Conservation (phyloP, 1,139 yeast species). For the Candida albicans region DNA sequence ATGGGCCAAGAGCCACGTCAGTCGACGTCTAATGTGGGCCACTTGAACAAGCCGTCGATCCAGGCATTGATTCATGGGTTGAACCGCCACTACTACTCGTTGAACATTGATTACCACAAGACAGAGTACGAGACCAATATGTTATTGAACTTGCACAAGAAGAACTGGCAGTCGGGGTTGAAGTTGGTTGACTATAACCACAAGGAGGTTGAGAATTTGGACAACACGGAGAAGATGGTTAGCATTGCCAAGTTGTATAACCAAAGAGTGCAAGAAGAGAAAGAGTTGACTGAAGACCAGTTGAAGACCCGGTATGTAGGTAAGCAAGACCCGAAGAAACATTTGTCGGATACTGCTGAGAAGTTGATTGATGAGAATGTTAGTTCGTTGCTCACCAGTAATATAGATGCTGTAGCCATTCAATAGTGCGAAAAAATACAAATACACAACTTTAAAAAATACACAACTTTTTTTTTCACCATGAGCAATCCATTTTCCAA, state of each 20-base stretch:
- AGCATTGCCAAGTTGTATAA: constrained; percentile 89
- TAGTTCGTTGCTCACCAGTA: constrained; percentile 81
- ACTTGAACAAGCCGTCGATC: constrained; percentile 94
- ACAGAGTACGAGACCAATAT: constrained; percentile 91
- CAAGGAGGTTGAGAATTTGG: constrained; percentile 74
- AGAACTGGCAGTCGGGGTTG: constrained; percentile 94
- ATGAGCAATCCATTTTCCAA: constrained; percentile 11
- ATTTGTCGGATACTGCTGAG: constrained; percentile 87
- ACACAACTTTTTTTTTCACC: neutral
- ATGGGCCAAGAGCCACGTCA: constrained; percentile 98
- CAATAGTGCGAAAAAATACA: constrained; percentile 38
- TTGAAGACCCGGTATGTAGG: constrained; percentile 96
- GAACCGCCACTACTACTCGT: constrained; percentile 94
- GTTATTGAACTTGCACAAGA: constrained; percentile 92
- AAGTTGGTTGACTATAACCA: constrained; percentile 74
- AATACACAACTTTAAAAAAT: neutral
- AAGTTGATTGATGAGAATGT: constrained; percentile 85
- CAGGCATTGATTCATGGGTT: constrained; percentile 97
- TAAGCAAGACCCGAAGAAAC: constrained; percentile 98
- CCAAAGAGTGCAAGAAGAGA: constrained; percentile 89
- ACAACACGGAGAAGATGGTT: constrained; percentile 77
- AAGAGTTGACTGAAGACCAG: constrained; percentile 83
- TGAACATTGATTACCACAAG: constrained; percentile 92
- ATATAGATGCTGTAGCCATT: constrained; percentile 83
- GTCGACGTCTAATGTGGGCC: constrained; percentile 93